Evolutionary conservation across 495 filamentous ascomycete genomes (phyloP), one percentile per base, ranked within the genome.

Genomic region (Jackrogersella multiformis): DNA sequence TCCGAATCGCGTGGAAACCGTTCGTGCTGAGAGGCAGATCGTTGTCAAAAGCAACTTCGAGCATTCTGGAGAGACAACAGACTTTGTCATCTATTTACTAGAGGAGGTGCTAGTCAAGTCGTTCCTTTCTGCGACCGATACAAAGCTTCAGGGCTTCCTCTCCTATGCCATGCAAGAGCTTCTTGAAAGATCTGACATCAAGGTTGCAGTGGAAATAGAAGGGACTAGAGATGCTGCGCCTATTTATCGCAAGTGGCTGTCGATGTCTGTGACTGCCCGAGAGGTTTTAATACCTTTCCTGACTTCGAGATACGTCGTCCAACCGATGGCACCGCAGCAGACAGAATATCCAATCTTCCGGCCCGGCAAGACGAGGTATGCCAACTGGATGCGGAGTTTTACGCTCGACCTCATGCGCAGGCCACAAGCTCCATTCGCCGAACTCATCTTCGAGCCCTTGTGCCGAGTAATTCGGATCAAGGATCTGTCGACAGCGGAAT

Each of bases 91-190:
- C 10, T 94, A 92, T 67, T 81, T 95, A 42, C 83, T 99, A 6
- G 90, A 96, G 68, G 84, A 95, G 71, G 89, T 96, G 1, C 80
- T 98, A 20, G 92, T 98, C 51, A 92, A 93, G 66, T 89, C 93
- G 10, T 99, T 99, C 73, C 79, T 94, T 32, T 94, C 93, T 2
- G 89, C 91, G 8, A 93, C 87, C 1, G 95, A 97, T 71, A 89
- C 93, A 0, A 88, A 88, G 70, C 84, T 91, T 15, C 94, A 97
- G 73, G 92, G 92, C 0, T 97, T 96, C 73, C 81, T 99, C 13
- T 92, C 93, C 12, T 98, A 88, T 73, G 90, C 89, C 2, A 97
- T 98, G 89, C 95, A 99, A 76, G 90, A 95, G 68, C 82, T 99
- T 7, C 84, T 98, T 7, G 89, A 87, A 55, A 86, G 88, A 61